phyloP scores from a whole-genome alignment of 352 stramenopile species.

The Phytophthora niederhauseri region DNA sequence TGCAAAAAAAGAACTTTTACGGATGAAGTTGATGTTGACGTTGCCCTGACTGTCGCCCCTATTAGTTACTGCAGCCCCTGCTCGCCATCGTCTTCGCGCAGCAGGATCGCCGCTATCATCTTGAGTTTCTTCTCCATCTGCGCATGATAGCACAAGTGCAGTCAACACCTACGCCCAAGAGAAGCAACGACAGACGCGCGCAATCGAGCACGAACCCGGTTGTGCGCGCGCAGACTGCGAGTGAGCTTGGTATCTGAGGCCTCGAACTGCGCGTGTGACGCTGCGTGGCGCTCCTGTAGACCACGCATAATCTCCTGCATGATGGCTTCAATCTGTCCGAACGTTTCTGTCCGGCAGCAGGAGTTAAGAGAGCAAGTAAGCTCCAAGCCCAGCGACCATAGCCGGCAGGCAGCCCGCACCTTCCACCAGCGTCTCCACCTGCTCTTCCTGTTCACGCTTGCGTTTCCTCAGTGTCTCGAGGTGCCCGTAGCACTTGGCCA shows the following conservation, averaged over 20 bases:
- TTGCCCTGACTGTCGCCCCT: neutral
- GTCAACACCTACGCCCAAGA: neutral
- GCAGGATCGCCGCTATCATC: constrained; percentile 55
- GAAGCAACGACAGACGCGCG: neutral
- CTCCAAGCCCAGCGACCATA: neutral
- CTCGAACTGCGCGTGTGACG: constrained; percentile 44
- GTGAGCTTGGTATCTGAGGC: constrained; percentile 33
- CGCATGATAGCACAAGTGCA: neutral
- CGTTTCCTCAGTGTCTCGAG: constrained; percentile 51
- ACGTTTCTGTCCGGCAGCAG: constrained; percentile 33
- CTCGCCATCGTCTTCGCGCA: constrained; percentile 39
- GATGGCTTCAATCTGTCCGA: constrained; percentile 47
- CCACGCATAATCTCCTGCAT: constrained; percentile 49
- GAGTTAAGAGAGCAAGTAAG: neutral
- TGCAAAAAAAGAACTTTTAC: constrained; percentile 6
- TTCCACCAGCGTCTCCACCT: constrained; percentile 57
- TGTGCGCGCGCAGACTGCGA: constrained; percentile 38
- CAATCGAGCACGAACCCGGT: constrained; percentile 33
- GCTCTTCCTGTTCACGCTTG: constrained; percentile 62
- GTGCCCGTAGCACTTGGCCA: constrained; percentile 49
- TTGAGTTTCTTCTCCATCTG: constrained; percentile 65
- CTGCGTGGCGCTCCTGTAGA: constrained; percentile 43
- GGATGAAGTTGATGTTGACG: neutral
- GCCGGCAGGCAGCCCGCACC: constrained; percentile 20
- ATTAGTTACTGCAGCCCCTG: constrained; percentile 27